phyloP scores from a whole-genome alignment of 345 rosid species.

The Syzygium jambos region DNA sequence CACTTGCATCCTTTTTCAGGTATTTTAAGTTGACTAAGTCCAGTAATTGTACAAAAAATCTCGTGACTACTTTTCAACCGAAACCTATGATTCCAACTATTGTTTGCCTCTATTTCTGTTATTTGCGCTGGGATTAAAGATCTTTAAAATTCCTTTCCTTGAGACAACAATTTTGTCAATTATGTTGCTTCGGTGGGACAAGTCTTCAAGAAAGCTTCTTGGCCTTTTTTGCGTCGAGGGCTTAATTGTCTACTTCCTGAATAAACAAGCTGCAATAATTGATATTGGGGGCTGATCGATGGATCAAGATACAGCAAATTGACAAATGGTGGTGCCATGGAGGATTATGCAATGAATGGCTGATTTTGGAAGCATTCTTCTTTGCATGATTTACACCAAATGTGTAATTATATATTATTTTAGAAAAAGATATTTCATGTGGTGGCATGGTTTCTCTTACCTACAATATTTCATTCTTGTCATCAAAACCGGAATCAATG shows the following conservation, averaged over 20 bases:
- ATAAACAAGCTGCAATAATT: neutral
- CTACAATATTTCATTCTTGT: neutral
- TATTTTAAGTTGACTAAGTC: neutral
- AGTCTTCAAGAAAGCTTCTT: neutral
- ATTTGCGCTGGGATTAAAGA: neutral
- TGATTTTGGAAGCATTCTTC: neutral
- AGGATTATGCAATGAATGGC: neutral
- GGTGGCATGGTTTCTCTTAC: neutral
- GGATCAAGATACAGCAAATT: neutral
- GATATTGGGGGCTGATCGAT: neutral
- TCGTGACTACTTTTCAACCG: neutral
- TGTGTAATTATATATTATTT: neutral
- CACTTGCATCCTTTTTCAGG: neutral
- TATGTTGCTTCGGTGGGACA: neutral
- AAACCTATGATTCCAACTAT: neutral
- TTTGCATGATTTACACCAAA: neutral
- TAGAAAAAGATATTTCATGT: neutral
- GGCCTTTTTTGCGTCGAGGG: neutral
- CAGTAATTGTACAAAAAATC: neutral
- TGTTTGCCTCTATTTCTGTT: neutral
- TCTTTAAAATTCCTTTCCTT: neutral
- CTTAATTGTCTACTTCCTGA: neutral
- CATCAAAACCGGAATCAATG: neutral
- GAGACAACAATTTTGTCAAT: neutral
- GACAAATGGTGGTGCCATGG: neutral